A percentile compares a stretch with the other conserved stretches of the same genome.
phyloP scores from a whole-genome alignment of 1,139 yeast species.

The Zhuliangozyma blackwelliae region DNA sequence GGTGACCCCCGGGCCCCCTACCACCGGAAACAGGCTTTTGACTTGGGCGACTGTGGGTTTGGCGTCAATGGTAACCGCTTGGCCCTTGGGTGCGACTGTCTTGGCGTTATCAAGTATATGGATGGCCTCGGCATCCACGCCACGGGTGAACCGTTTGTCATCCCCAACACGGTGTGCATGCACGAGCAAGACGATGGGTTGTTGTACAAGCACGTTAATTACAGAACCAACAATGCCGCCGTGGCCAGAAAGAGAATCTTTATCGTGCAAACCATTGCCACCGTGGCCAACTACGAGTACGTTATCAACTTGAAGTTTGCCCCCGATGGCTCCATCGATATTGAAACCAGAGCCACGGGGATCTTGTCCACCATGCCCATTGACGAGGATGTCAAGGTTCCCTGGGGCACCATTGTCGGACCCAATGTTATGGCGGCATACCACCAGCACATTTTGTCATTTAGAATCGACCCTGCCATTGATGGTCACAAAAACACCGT shows the following conservation, averaged over 20 bases:
- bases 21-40: constrained; percentile 91
- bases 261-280: constrained; percentile 80
- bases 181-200: constrained; percentile 82
- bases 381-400: constrained; percentile 68
- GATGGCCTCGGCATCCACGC: constrained; percentile 61
- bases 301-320: constrained; percentile 72
- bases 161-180: constrained; percentile 79
- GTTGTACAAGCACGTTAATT: constrained; percentile 79
- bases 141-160: constrained; percentile 59
- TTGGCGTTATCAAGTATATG: constrained; percentile 79
- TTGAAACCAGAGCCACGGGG: constrained; percentile 88
- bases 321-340: constrained; percentile 78
- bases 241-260: constrained; percentile 85
- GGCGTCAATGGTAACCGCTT: constrained; percentile 76
- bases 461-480: constrained; percentile 83
- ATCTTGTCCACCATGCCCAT: constrained; percentile 80
- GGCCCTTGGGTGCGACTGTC: constrained; percentile 82
- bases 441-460: constrained; percentile 82
- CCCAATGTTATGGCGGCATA: constrained; percentile 86
- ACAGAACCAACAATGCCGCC: constrained; percentile 68
- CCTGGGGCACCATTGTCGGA: constrained; percentile 82
- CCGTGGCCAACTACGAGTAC: constrained; percentile 90
- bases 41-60: constrained; percentile 87
- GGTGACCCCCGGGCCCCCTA: constrained; percentile 89
- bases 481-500: constrained; percentile 83